Conservation (phyloP, 164 flowering plant genomes). For the Macadamia tetraphylla region DNA sequence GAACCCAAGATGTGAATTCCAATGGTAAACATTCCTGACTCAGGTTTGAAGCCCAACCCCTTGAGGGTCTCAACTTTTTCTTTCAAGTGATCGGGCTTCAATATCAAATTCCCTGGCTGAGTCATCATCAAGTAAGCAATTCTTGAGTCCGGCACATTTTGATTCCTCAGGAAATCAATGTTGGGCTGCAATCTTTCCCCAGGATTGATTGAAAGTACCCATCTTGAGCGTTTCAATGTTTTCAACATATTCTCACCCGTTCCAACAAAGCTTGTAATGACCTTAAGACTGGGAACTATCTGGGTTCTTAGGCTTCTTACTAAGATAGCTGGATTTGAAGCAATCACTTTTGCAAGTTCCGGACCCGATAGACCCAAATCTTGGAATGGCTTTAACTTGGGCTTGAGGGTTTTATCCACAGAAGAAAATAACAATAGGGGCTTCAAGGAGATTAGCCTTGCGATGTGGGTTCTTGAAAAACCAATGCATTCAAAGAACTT, state of each 20-base stretch:
- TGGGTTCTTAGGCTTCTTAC: neutral
- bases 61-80: slow-evolving; percentile 3
- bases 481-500: slow-evolving; percentile 4
- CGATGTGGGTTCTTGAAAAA: slow-evolving; percentile 13
- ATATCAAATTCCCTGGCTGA: slow-evolving; percentile 4
- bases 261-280: neutral
- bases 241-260: slow-evolving; percentile 4
- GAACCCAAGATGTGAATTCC: slow-evolving; percentile 7
- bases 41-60: slow-evolving; percentile 6
- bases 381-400: slow-evolving; percentile 12
- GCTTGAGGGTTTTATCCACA: slow-evolving; percentile 11
- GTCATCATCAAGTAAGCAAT: neutral
- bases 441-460: neutral
- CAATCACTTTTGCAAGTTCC: slow-evolving; percentile 6
- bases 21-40: slow-evolving; percentile 2
- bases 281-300: slow-evolving; percentile 1
- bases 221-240: slow-evolving; percentile 2
- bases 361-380: slow-evolving; percentile 13
- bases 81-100: neutral
- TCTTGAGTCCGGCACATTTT: neutral
- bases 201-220: neutral
- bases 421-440: slow-evolving; percentile 12
- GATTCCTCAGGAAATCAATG: slow-evolving; percentile 7
- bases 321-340: slow-evolving; percentile 4
- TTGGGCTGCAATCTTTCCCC: neutral